A percentile compares a stretch with the other conserved stretches of the same genome.
Evolutionary conservation across 164 flowering plant genomes (phyloP).

Genomic region (Protea cynaroides): DNA sequence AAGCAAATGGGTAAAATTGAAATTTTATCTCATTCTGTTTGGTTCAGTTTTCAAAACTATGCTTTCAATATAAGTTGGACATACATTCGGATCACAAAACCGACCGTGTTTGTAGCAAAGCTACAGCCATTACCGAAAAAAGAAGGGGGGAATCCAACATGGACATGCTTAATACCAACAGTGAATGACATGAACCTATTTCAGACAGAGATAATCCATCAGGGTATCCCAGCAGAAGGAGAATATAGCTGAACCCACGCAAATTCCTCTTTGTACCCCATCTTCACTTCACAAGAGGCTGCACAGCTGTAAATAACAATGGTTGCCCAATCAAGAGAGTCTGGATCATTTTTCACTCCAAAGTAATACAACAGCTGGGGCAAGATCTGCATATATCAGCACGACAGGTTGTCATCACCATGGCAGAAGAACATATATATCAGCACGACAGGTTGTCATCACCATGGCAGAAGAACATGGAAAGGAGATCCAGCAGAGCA

Average conservation of each 20-base stretch:
- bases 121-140: too few species aligned
- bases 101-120: too few species aligned
- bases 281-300: slow-evolving; percentile 57
- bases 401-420: background rate
- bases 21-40: too few species aligned
- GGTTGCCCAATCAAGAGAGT: slow-evolving; percentile 89
- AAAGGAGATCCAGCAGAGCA: background rate
- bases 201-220: too few species aligned
- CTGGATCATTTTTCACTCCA: slow-evolving; percentile 57
- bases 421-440: background rate
- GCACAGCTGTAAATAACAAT: slow-evolving; percentile 67
- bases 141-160: too few species aligned
- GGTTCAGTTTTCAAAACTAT: too few species aligned
- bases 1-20: too few species aligned
- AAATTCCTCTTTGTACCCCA: slow-evolving; percentile 68
- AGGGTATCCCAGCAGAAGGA: background rate
- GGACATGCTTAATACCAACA: too few species aligned
- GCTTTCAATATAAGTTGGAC: too few species aligned
- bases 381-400: slow-evolving; percentile 43
- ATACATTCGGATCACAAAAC: too few species aligned
- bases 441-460: background rate
- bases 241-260: slow-evolving; percentile 78
- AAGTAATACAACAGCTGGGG: slow-evolving; percentile 86
- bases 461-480: background rate
- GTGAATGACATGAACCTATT: too few species aligned